These are phyloP conservation scores for Coniochaeta sp. DNA, from an alignment of 2,329 filamentous ascomycete species.

Conservation along the genomic window DNA sequence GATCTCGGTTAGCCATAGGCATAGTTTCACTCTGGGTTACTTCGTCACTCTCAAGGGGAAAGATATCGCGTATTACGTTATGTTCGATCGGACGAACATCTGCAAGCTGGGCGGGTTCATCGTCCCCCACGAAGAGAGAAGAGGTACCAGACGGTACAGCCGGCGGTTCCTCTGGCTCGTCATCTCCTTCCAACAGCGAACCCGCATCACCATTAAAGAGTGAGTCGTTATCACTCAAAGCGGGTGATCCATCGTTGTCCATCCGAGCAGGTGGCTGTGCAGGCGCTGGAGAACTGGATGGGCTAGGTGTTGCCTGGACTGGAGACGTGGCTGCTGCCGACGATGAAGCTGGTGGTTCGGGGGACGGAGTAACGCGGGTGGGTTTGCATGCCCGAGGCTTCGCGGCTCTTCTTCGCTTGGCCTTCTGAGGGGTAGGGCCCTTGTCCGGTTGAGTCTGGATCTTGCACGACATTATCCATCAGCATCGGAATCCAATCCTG, in stretches of 20 bases:
- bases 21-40: not conserved
- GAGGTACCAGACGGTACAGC: too few species aligned
- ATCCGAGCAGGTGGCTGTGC: not conserved
- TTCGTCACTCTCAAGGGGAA: not conserved
- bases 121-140: not conserved
- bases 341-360: not conserved
- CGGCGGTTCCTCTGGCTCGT: not conserved
- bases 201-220: not conserved
- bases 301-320: not conserved
- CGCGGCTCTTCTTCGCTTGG: not conserved
- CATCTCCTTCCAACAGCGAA: not conserved
- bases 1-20: not conserved
- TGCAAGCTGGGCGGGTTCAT: not conserved
- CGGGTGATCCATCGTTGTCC: not conserved
- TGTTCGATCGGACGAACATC: not conserved
- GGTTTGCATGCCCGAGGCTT: not conserved
- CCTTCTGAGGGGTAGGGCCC: not conserved
- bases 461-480: not conserved
- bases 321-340: not conserved
- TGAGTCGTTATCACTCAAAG: not conserved
- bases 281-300: not conserved
- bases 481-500: not conserved
- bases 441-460: not conserved
- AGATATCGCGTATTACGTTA: not conserved
- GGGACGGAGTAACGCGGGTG: not conserved